These are phyloP conservation scores for Tuber aestivum DNA, from an alignment of 495 filamentous ascomycete species.

Conservation along the genomic window DNA sequence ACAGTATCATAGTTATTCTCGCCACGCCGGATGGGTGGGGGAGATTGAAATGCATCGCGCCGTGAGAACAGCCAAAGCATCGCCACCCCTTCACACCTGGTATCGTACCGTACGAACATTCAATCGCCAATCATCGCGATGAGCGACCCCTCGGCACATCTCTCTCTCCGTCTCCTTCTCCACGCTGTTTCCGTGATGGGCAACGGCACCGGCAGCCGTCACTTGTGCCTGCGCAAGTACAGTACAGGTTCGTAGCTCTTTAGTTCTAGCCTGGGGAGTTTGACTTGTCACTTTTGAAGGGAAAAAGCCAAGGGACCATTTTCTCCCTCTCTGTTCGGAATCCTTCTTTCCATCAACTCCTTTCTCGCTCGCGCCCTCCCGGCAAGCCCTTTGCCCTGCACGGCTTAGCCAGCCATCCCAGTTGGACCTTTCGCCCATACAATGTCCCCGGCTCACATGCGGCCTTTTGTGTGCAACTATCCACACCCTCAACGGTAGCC, in stretches of 20 bases:
- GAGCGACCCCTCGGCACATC: neutral
- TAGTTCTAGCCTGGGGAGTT: neutral
- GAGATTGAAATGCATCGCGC: neutral
- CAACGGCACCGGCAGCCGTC: neutral
- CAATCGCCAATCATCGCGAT: neutral
- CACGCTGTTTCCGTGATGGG: neutral
- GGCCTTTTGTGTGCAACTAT: constrained; percentile 2
- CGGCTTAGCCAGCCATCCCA: neutral
- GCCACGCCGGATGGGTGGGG: neutral
- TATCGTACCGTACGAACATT: neutral
- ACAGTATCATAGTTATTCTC: neutral
- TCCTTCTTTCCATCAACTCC: neutral
- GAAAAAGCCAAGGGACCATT: neutral
- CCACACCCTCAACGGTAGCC: neutral
- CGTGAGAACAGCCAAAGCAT: neutral
- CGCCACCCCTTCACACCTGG: too few relatives aligned
- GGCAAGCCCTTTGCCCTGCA: neutral
- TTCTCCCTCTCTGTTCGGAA: neutral
- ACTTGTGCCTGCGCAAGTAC: too few relatives aligned
- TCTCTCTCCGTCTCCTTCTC: neutral
- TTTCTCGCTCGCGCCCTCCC: neutral
- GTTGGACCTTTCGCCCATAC: neutral
- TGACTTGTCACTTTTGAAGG: neutral
- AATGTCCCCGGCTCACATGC: neutral
- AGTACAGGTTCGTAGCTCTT: neutral